Evolutionary conservation across 2,329 filamentous ascomycete species (phyloP).

Genomic region (Fusarium tuaranense): DNA sequence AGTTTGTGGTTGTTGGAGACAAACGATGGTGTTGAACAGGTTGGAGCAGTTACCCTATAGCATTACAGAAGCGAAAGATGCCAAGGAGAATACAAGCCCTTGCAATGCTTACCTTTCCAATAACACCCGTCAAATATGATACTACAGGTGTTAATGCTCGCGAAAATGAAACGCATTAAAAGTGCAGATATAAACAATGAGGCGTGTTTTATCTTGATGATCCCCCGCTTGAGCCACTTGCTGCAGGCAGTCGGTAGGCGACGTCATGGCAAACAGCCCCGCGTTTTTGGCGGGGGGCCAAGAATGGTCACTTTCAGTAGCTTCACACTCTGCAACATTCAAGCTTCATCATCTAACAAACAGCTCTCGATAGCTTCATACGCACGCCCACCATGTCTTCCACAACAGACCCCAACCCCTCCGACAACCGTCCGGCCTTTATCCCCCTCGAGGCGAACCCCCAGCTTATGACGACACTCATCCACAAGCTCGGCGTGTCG

Average conservation of each 20-base stretch:
- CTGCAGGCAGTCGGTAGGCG: conserved; percentile 6
- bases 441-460: conserved; percentile 81
- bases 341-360: not conserved
- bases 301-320: not conserved
- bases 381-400: conserved; percentile 45
- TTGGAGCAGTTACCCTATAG: not conserved
- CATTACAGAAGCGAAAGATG: not conserved
- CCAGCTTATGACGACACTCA: conserved; percentile 85
- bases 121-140: not conserved
- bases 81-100: not conserved
- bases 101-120: not conserved
- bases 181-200: not conserved
- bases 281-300: conserved; percentile 31
- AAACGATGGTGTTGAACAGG: not conserved
- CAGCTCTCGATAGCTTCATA: not conserved
- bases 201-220: conserved; percentile 1
- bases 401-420: conserved; percentile 55
- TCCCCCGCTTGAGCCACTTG: not conserved
- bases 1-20: not conserved
- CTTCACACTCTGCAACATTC: not conserved
- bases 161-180: not conserved
- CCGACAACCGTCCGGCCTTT: conserved; percentile 59
- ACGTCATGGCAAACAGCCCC: conserved; percentile 31
- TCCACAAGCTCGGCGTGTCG: conserved; percentile 88
- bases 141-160: not conserved